Base-by-base conservation (phyloP, 306 rosid species). In the Erythrophleum fordii region DNA sequence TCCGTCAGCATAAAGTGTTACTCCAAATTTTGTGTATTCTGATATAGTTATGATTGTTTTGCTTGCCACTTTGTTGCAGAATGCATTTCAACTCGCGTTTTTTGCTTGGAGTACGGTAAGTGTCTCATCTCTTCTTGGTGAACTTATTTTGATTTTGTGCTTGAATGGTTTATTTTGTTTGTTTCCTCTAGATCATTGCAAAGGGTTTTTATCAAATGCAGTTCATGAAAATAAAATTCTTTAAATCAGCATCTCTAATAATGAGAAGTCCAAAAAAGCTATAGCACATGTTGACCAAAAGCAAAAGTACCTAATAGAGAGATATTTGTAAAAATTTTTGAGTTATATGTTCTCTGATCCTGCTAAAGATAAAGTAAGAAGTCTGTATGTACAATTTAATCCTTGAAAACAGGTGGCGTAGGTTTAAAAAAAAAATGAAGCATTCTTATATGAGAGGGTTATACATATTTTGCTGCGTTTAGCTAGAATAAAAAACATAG, bases 21-120 rank as follows among this genome's bases (percentile, higher is more conserved):
- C 5, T 67, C 26, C 23, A 53, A 14, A 29, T 61, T 16, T 3
- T 26, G 22, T 46, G 31, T 42, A 5, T 20, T 37, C 12, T 64
- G 17, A 18, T 37, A 34, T 35, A 9, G 26, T 18, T n/a, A 4
- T 65, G 71, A 55, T 9, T 55, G 61, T 20, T 35, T 37, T 65
- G 16, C 71, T 65, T 37, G 25, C 14, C 29, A 41, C 78, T 56
- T 22, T 80, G 51, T 42, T 79, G 75, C 91, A 93, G 94, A 93
- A 93, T 83, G 94, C 97, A 20, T 93, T 91, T 85, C 93, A 86
- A 52, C 89, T 91, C 26, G 97, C 97, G 37, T 93, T 93, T 85
- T 90, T 93, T 52, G 84, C 89, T n/a, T 93, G 93, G 93, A 91
- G 90, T 37, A 39, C 87, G 25, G 97, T 93, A 83, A 85, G 97